Percentiles rank a stretch among this genome's conserved stretches.
phyloP scores from a whole-genome alignment of 1,139 yeast genomes.

The Diutina mesorugosa region DNA sequence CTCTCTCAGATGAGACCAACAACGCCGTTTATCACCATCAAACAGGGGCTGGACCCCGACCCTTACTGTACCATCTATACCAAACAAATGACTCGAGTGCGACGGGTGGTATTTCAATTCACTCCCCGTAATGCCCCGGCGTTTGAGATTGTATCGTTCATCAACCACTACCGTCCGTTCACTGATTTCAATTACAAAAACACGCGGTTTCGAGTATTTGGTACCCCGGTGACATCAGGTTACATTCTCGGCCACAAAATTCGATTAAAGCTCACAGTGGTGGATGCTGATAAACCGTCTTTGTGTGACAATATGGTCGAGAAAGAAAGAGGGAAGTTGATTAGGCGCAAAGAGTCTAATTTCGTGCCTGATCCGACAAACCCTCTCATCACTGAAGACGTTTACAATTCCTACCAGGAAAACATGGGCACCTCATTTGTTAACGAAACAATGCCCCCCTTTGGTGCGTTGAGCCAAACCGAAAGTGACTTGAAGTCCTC shows the following conservation, averaged over 20 bases:
- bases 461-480: conserved; percentile 18
- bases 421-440: conserved; percentile 10
- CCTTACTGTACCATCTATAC: conserved; percentile 21
- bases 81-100: conserved; percentile 16
- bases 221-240: conserved; percentile 21
- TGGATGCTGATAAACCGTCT: conserved; percentile 24
- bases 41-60: conserved; percentile 9
- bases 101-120: conserved; percentile 19
- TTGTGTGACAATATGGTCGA: conserved; percentile 24
- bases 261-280: conserved; percentile 18
- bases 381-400: conserved; percentile 9
- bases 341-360: conserved; percentile 3
- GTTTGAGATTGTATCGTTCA: conserved; percentile 20
- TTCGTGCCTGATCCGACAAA: conserved; percentile 5
- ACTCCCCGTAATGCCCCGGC: conserved; percentile 8
- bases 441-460: conserved; percentile 27
- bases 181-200: conserved; percentile 25
- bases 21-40: conserved; percentile 23
- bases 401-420: conserved; percentile 2
- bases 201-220: conserved; percentile 27
- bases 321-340: conserved; percentile 15
- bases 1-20: conserved; percentile 24
- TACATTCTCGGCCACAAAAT: conserved; percentile 21
- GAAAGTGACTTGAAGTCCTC: conserved; percentile 2
- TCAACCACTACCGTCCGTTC: conserved; percentile 25